These are phyloP conservation scores for Magnusiomyces fungicola DNA, from an alignment of 1,139 yeast species.

Conservation along the genomic window DNA sequence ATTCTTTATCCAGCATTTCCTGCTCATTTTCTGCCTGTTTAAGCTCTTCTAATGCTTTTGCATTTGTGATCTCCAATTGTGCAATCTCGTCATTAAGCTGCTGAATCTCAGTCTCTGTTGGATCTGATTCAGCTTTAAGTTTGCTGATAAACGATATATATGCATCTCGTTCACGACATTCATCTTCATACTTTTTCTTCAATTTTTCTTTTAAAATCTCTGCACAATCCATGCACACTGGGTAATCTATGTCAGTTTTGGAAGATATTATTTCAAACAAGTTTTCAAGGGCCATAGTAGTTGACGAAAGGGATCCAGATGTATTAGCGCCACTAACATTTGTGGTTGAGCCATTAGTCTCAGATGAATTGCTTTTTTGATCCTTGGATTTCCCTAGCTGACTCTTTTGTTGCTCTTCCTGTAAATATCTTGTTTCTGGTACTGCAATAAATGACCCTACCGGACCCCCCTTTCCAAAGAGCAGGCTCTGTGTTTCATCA, in stretches of 20 bases:
- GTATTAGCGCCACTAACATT: slow-evolving; percentile 6
- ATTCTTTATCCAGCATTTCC: slow-evolving; percentile 31
- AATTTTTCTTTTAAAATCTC: slow-evolving; percentile 57
- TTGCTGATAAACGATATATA: slow-evolving; percentile 67
- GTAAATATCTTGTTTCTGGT: slow-evolving; percentile 9
- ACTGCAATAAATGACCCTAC: slow-evolving; percentile 16
- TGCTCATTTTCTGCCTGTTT: slow-evolving; percentile 26
- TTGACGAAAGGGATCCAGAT: slow-evolving; percentile 35
- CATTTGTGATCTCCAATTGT: slow-evolving; percentile 23
- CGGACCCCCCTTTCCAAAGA: slow-evolving; percentile 9
- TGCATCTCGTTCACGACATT: slow-evolving; percentile 69
- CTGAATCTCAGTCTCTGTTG: slow-evolving; percentile 39
- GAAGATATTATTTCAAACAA: slow-evolving; percentile 59
- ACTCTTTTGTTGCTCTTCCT: slow-evolving; percentile 3
- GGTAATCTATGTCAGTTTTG: slow-evolving; percentile 76
- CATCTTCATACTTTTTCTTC: slow-evolving; percentile 63
- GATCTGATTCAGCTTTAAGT: slow-evolving; percentile 48
- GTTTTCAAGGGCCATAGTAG: slow-evolving; percentile 46
- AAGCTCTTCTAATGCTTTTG: slow-evolving; percentile 22
- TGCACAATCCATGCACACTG: slow-evolving; percentile 85
- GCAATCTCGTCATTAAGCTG: slow-evolving; percentile 40
- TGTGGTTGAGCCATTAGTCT: neutral
- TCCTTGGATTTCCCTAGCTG: neutral
- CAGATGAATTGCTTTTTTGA: neutral
- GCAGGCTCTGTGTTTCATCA: slow-evolving; percentile 6